These are phyloP conservation scores for Syncephalastrum racemosum DNA, from an alignment of 371 early-diverging fungal species.

Conservation along the genomic window DNA sequence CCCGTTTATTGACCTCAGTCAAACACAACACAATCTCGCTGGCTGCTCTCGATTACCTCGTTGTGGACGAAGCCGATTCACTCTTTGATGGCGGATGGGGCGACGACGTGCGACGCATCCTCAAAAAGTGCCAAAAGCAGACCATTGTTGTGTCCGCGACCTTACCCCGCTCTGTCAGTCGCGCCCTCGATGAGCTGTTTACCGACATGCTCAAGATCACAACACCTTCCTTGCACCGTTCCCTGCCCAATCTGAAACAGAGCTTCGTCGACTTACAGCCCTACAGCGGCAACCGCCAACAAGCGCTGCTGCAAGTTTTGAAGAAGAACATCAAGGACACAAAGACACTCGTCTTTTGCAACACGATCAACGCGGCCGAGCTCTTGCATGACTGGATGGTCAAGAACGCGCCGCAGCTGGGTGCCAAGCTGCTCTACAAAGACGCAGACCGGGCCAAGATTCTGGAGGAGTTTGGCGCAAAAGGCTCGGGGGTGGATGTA, in stretches of 20 bases:
- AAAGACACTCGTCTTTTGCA: slow-evolving; percentile 84
- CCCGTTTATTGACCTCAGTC: slow-evolving; percentile 46
- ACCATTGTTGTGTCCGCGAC: slow-evolving; percentile 84
- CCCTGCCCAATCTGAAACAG: slow-evolving; percentile 74
- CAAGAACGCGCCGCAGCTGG: slow-evolving; percentile 58
- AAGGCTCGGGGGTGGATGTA: slow-evolving; percentile 36
- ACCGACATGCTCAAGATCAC: slow-evolving; percentile 66
- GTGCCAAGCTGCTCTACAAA: slow-evolving; percentile 43
- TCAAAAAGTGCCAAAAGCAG: slow-evolving; percentile 19
- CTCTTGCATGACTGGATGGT: slow-evolving; percentile 60
- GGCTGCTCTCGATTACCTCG: slow-evolving; percentile 59
- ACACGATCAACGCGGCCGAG: slow-evolving; percentile 70
- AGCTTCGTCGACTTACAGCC: slow-evolving; percentile 70
- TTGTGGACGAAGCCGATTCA: slow-evolving; percentile 94
- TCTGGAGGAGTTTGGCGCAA: slow-evolving; percentile 35
- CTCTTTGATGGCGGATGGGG: slow-evolving; percentile 85
- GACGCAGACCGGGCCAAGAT: slow-evolving; percentile 53
- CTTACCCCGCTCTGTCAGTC: slow-evolving; percentile 76
- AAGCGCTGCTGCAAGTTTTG: slow-evolving; percentile 73
- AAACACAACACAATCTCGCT: slow-evolving; percentile 55
- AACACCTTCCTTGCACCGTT: slow-evolving; percentile 83
- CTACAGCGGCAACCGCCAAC: slow-evolving; percentile 60
- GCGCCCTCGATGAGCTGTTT: slow-evolving; percentile 57
- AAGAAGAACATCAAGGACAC: slow-evolving; percentile 60
- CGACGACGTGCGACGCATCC: slow-evolving; percentile 49